Evolutionary conservation across 345 rosid species (phyloP).

Genomic region (Gossypium rotundifolium): DNA sequence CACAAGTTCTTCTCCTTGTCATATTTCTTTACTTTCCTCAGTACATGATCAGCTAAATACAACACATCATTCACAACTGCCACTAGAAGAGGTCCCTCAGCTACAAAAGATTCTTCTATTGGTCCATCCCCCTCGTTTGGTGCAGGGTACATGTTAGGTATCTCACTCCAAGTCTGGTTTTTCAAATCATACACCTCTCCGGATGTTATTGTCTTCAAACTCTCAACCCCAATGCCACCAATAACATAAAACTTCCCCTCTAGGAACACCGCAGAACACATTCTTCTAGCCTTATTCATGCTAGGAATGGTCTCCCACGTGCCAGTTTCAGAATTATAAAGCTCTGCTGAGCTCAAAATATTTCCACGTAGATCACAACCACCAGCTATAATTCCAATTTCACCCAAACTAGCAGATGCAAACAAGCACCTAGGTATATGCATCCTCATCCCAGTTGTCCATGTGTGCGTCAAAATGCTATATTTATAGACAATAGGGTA

Average conservation of each 20-base stretch:
- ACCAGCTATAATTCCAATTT: slow-evolving; percentile 72
- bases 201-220: slow-evolving; percentile 33
- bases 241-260: slow-evolving; percentile 74
- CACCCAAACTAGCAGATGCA: slow-evolving; percentile 63
- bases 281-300: slow-evolving; percentile 64
- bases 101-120: slow-evolving; percentile 16
- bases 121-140: slow-evolving; percentile 19
- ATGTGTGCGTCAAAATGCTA: slow-evolving; percentile 41
- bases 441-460: slow-evolving; percentile 47
- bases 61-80: slow-evolving; percentile 73
- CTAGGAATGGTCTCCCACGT: slow-evolving; percentile 52
- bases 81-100: slow-evolving; percentile 70
- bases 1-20: slow-evolving; percentile 47
- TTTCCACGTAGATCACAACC: slow-evolving; percentile 62
- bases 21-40: slow-evolving; percentile 45
- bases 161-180: slow-evolving; percentile 48
- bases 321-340: slow-evolving; percentile 57
- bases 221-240: slow-evolving; percentile 59
- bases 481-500: slow-evolving; percentile 42
- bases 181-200: slow-evolving; percentile 67
- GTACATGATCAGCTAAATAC: slow-evolving; percentile 63
- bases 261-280: slow-evolving; percentile 80
- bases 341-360: slow-evolving; percentile 52
- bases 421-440: slow-evolving; percentile 70
- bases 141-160: slow-evolving; percentile 58